Conservation (phyloP, 225 moss, liverwort and hornwort species). For the Neckera pumila region DNA sequence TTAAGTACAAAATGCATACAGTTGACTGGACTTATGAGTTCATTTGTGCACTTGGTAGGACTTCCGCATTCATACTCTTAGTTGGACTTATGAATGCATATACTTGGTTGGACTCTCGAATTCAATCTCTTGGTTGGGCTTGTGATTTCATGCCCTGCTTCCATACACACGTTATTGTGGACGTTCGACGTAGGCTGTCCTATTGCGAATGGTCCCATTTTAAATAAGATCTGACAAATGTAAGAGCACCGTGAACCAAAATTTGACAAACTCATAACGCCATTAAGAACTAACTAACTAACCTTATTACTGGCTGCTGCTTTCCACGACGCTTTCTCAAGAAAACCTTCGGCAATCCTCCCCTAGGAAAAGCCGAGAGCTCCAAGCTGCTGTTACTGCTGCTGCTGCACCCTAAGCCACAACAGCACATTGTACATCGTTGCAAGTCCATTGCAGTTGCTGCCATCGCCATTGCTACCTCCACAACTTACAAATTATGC, state of each 20-base stretch:
- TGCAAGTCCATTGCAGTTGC: slow-evolving; percentile 4
- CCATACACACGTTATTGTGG: too few relatives aligned
- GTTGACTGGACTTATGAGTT: not conserved
- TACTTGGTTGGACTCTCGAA: not conserved
- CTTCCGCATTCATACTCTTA: not conserved
- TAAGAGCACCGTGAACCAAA: not conserved
- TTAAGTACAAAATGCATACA: too few relatives aligned
- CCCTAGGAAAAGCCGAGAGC: not conserved
- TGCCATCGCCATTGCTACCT: not conserved
- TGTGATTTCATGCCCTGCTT: not conserved
- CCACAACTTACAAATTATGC: not conserved
- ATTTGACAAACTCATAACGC: not conserved
- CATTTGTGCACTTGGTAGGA: too few relatives aligned
- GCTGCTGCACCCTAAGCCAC: not conserved
- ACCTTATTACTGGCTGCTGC: slow-evolving; percentile 7
- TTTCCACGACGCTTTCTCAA: not conserved
- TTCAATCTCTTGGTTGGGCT: not conserved
- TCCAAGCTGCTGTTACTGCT: not conserved
- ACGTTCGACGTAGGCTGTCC: not conserved
- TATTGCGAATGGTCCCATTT: not conserved
- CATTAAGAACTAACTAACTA: not conserved
- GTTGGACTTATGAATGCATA: not conserved
- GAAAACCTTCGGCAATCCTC: not conserved
- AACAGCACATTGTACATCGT: not conserved
- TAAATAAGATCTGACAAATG: not conserved